phyloP scores from a whole-genome alignment of 192 early-diverging fungal species.

The Umbelopsis vinacea region DNA sequence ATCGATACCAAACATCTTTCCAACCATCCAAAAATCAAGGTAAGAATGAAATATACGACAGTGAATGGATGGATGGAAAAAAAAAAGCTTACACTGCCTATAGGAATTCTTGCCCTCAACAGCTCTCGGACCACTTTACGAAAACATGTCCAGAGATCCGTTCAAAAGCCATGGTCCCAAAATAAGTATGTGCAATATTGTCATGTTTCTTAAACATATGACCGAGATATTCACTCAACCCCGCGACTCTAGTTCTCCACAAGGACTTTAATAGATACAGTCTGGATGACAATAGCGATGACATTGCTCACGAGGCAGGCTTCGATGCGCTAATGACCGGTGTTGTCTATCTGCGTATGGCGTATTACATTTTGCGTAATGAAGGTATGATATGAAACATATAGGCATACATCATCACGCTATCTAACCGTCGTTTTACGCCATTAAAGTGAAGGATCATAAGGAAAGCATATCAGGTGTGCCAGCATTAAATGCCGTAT shows the following conservation, averaged over 20 bases:
- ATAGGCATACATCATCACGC: too few relatives aligned
- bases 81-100: too few relatives aligned
- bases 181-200: neutral
- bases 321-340: constrained; percentile 94
- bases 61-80: too few relatives aligned
- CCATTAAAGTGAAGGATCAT: neutral
- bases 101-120: constrained; percentile 14
- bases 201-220: neutral
- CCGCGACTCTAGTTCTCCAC: constrained; percentile 49
- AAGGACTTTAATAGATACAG: constrained; percentile 52
- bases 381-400: constrained; percentile 26
- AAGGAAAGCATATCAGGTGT: neutral
- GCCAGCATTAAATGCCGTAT: neutral
- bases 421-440: too few relatives aligned
- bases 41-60: constrained; percentile 3
- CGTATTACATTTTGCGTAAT: constrained; percentile 50
- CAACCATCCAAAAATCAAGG: constrained; percentile 48
- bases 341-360: constrained; percentile 72
- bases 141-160: constrained; percentile 14
- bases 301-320: constrained; percentile 84
- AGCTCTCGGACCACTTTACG: neutral
- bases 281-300: constrained; percentile 25
- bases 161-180: constrained; percentile 20
- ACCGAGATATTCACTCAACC: neutral
- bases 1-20: constrained; percentile 84